Base-by-base conservation (phyloP, 495 filamentous ascomycete species). In the Platismatia glauca region DNA sequence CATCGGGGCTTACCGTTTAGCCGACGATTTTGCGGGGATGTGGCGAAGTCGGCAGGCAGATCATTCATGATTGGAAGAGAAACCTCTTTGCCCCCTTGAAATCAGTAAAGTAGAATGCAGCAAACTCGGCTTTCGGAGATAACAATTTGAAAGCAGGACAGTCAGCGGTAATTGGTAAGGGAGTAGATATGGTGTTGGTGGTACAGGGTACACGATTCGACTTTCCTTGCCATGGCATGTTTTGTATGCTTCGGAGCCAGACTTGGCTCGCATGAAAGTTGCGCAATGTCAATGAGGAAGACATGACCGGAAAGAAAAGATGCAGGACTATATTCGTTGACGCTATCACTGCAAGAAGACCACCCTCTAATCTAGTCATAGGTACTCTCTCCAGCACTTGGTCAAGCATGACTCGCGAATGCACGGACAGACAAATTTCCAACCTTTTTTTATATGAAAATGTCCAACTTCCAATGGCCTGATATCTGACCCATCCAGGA, bases 301-400 rank as follows among this genome's bases (percentile, higher is more conserved):
- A 52, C 24, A 13, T 11, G 20, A 16, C 12, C 9, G 29, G 50
- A 20, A 33, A 53, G 4, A 33, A 53, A 20, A 0, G 6, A 16
- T 33, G 2, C 15, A 20, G 2, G 7, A 16, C 9, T 7, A 43
- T 5, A 16, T 61, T 24, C 38, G 5, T 16, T n/a, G 5, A 57
- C 6, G 37, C 43, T 39, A 24, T 8, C 31, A 38, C 4, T 18
- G 38, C 39, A 13, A 58, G n/a, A 41, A 58, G 34, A 43, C 39
- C 53, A 58, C 31, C 52, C 22, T 57, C 24, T 29, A 46, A 57
- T 57, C 29, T 41, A 61, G 64, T 66, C 64, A 66, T 58, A 52
- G 34, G 64, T 62, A 59, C 55, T 57, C 59, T 66, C 52, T 62
- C 68, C 68, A 70, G 68, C 68, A 70, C 68, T 70, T 70, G 68